phyloP scores from a whole-genome alignment of 495 filamentous ascomycete species.

The Clohesyomyces aquaticus region DNA sequence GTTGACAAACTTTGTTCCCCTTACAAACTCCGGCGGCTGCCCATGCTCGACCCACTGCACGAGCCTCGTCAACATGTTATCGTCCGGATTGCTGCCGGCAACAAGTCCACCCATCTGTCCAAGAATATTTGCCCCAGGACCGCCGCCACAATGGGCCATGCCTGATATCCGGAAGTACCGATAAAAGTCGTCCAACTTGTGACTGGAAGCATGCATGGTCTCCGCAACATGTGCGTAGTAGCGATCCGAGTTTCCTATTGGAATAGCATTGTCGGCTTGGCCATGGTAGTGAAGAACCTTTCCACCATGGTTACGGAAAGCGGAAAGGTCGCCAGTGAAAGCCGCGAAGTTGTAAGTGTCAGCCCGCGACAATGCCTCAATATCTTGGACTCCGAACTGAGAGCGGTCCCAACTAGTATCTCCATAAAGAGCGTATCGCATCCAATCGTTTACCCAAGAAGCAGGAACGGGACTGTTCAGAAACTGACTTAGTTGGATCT shows the following conservation, averaged over 20 bases:
- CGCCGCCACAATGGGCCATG: slow-evolving; percentile 17
- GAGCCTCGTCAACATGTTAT: slow-evolving; percentile 22
- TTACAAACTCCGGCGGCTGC: slow-evolving; percentile 20
- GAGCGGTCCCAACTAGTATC: slow-evolving; percentile 5
- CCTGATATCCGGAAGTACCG: slow-evolving; percentile 18
- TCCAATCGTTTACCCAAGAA: slow-evolving; percentile 7
- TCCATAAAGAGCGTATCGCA: slow-evolving; percentile 3
- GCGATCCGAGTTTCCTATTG: slow-evolving; percentile 4
- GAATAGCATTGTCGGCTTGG: not conserved
- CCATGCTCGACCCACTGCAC: slow-evolving; percentile 26
- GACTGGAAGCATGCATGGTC: slow-evolving; percentile 1
- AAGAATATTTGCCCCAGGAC: slow-evolving; percentile 4
- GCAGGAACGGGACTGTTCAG: not conserved
- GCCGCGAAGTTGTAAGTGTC: slow-evolving; percentile 14
- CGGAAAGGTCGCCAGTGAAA: slow-evolving; percentile 11
- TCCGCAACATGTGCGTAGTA: slow-evolving; percentile 12
- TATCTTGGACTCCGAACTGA: slow-evolving; percentile 1
- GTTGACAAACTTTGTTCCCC: slow-evolving; percentile 28
- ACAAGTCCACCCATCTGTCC: slow-evolving; percentile 1
- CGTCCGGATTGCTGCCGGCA: slow-evolving; percentile 7
- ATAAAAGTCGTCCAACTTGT: slow-evolving; percentile 26
- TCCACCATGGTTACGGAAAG: slow-evolving; percentile 19
- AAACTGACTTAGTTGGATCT: not conserved
- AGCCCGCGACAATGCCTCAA: not conserved
- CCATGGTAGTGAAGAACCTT: slow-evolving; percentile 30